phyloP scores from a whole-genome alignment of 1,284 basidiomycete genomes.

The Heterobasidion irregulare region DNA sequence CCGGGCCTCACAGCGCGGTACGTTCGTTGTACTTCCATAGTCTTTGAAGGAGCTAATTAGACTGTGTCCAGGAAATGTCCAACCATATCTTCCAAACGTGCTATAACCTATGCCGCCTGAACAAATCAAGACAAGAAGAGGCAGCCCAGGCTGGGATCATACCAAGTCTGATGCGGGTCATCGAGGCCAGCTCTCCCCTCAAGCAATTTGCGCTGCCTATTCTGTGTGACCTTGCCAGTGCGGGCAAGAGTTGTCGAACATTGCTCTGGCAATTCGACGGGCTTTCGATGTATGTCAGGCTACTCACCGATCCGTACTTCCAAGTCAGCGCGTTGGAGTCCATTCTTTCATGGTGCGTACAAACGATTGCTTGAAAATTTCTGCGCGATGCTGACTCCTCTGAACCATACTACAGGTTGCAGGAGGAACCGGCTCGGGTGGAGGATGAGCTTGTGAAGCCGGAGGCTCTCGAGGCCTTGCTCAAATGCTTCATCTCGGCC shows the following conservation, averaged over 20 bases:
- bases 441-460: constrained; percentile 81
- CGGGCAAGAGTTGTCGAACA: constrained; percentile 84
- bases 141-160: constrained; percentile 94
- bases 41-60: background rate
- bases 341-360: constrained; percentile 75
- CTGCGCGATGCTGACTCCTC: background rate
- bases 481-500: constrained; percentile 80
- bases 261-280: constrained; percentile 87
- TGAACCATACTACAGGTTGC: constrained; percentile 48
- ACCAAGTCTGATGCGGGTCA: constrained; percentile 82
- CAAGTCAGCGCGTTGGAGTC: constrained; percentile 91
- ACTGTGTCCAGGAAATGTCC: constrained; percentile 69
- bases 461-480: constrained; percentile 61
- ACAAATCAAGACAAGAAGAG: constrained; percentile 92
- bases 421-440: constrained; percentile 90
- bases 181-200: constrained; percentile 81
- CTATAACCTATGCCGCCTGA: constrained; percentile 91
- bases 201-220: constrained; percentile 97
- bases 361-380: background rate
- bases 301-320: constrained; percentile 93
- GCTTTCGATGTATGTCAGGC: constrained; percentile 71
- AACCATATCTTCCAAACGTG: constrained; percentile 93
- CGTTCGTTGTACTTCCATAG: constrained; percentile 18
- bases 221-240: constrained; percentile 89
- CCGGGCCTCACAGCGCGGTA: constrained; percentile 77